Conservation (phyloP, 768 basidiomycete genomes). For the Fistulinella prunicolor region DNA sequence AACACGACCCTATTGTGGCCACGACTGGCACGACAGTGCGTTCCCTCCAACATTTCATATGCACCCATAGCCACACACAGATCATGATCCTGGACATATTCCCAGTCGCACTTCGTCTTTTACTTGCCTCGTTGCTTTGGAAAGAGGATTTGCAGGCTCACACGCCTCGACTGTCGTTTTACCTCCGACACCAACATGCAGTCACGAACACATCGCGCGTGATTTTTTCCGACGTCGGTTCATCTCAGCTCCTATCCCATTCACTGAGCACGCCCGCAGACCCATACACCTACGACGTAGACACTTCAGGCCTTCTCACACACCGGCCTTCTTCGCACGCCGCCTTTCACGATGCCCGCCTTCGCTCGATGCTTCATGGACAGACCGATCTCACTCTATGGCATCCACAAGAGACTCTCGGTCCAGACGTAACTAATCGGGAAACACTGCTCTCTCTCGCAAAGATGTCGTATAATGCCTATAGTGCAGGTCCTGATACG, state of each 20-base stretch:
- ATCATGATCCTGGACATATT: constrained; percentile 28
- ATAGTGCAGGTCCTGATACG: constrained; percentile 47
- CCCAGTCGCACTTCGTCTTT: constrained; percentile 40
- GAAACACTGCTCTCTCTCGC: constrained; percentile 74
- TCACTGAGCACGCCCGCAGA: constrained; percentile 21
- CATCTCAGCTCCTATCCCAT: constrained; percentile 30
- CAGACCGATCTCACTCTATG: constrained; percentile 50
- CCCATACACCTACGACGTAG: constrained; percentile 41
- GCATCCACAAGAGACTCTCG: constrained; percentile 59
- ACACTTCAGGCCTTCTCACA: constrained; percentile 38
- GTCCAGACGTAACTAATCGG: constrained; percentile 71
- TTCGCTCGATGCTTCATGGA: constrained; percentile 36
- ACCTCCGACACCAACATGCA: constrained; percentile 64
- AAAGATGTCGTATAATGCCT: constrained; percentile 90
- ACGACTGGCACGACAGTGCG: not conserved
- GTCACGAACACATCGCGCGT: constrained; percentile 51
- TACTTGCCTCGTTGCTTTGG: constrained; percentile 45
- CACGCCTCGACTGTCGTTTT: constrained; percentile 48
- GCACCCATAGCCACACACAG: too few relatives aligned
- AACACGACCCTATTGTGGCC: too few relatives aligned
- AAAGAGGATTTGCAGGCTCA: constrained; percentile 21
- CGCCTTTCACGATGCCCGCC: constrained; percentile 34
- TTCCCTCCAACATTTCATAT: not conserved
- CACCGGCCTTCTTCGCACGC: constrained; percentile 46
- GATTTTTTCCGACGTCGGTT: constrained; percentile 54